Conservation (phyloP, 106 monocot species). For the Phalaenopsis equestris region DNA sequence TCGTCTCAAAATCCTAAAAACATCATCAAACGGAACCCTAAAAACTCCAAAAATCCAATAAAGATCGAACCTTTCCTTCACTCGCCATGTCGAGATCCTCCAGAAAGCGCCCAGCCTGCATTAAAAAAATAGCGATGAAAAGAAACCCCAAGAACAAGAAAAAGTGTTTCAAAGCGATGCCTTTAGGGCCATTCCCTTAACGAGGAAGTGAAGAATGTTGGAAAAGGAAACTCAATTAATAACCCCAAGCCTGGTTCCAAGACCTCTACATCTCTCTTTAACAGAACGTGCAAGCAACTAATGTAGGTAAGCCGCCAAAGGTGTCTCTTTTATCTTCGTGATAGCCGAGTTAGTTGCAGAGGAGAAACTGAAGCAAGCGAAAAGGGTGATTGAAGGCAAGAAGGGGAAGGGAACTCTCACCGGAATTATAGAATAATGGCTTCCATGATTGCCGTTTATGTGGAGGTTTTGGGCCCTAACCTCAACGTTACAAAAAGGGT, state of each 20-base stretch:
- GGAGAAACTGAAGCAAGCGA: constrained; percentile 4
- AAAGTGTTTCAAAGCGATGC: not conserved
- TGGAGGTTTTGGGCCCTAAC: not conserved
- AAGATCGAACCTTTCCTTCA: not conserved
- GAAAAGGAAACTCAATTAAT: not conserved
- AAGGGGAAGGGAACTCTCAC: not conserved
- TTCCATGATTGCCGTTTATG: not conserved
- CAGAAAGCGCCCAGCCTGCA: not conserved
- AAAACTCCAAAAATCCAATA: not conserved
- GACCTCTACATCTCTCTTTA: not conserved
- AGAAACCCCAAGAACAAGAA: not conserved
- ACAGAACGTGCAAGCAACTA: constrained; percentile 1
- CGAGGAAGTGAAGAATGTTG: not conserved
- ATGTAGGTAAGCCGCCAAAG: not conserved
- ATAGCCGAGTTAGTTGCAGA: not conserved
- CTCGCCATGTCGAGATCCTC: not conserved
- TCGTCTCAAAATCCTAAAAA: not conserved
- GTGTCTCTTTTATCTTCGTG: not conserved
- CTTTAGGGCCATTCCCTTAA: not conserved
- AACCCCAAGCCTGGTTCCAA: not conserved
- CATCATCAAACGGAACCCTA: not conserved
- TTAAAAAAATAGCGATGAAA: not conserved
- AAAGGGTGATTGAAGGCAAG: not conserved
- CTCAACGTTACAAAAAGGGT: not conserved
- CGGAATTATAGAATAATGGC: not conserved